Evolutionary conservation across 495 filamentous ascomycete genomes (phyloP), one percentile per base, ranked within the genome.

Genomic region (Cairneyella variabilis): DNA sequence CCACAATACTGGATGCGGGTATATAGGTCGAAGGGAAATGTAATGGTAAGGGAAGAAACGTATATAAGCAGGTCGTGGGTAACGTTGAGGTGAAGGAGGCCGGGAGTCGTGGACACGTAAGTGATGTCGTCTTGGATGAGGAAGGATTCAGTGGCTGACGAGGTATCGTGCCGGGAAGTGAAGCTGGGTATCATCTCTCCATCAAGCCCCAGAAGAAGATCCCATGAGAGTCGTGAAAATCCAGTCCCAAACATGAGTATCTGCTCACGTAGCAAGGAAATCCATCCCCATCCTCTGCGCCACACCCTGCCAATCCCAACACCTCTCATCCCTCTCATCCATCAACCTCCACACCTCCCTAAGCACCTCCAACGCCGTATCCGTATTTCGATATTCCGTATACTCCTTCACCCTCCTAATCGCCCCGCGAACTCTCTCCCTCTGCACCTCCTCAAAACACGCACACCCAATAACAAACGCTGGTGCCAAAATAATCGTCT

Each of bases 301-400:
- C 48, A 95, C 85, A 39, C 77, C 80, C 63, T 95, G 89, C 91
- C 90, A 95, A 66, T 96, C 91, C 91, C 91, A 96, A 25, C 79
- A 83, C 28, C 78, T 72, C 69, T 90, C 89, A 23, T 84, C 78
- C 12, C 82, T 84, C 3, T 63, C 72, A 54, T 88, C 86, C 90
- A 96, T 96, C 28, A 89, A 71, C 41, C 80, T 74, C 91, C 91
- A 96, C 6, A 96, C 75, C 46, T 79, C 78, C 61, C 88, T 76
- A n/a, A 96, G 84, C 6, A 95, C 83, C 52, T 83, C 75, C 43
- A 81, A 71, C 10, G 87, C 88, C 30, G 82, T 82, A 56, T 89
- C 83, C 49, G 91, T 87, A 62, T 96, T 95, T 38, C 86, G 82
- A 9, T 95, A 76, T 23, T 85, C 82, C 1, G 86, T 91, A 66